Conservation (phyloP, 164 flowering plant species). For the Magnolia officinalis region DNA sequence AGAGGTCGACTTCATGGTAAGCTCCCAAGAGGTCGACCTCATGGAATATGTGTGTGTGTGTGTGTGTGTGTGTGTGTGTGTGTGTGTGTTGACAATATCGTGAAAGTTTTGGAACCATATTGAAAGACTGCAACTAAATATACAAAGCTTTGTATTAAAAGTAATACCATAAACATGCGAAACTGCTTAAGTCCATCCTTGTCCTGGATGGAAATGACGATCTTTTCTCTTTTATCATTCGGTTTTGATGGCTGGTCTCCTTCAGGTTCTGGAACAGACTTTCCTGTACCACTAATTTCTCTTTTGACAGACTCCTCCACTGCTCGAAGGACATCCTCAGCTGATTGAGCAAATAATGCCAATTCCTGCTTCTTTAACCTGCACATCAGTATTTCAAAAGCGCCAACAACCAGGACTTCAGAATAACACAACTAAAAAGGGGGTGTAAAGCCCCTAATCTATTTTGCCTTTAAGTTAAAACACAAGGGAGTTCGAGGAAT, state of each 20-base stretch:
- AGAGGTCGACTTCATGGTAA: no score
- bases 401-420: neutral
- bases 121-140: neutral
- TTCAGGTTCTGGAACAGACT: conserved; percentile 12
- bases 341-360: conserved; percentile 53
- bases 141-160: neutral
- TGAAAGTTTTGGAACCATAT: neutral
- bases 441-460: neutral
- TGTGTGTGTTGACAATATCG: neutral
- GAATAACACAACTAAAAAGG: neutral
- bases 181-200: conserved; percentile 63
- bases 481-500: neutral
- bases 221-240: conserved; percentile 50
- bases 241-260: conserved; percentile 28
- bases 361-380: conserved; percentile 84
- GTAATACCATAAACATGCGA: conserved; percentile 61
- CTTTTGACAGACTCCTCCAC: conserved; percentile 54
- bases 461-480: neutral
- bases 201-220: conserved; percentile 72
- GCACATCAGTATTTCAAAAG: neutral
- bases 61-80: no score
- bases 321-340: conserved; percentile 41
- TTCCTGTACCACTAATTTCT: conserved; percentile 27
- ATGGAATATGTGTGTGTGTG: no score
- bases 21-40: no score